These are phyloP conservation scores for Backusella circina DNA, from an alignment of 192 early-diverging fungal species.

Conservation along the genomic window DNA sequence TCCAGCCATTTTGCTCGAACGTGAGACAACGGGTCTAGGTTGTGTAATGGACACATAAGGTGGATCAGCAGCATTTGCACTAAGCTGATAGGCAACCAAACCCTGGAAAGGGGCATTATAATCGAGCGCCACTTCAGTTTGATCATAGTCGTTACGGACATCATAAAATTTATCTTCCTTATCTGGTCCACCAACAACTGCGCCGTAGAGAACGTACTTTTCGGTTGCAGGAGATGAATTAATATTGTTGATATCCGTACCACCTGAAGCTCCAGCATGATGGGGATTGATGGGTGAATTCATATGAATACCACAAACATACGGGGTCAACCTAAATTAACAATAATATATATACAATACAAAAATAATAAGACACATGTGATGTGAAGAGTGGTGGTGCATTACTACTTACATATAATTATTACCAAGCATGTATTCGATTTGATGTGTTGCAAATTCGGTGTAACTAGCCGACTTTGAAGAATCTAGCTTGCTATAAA, in stretches of 20 bases:
- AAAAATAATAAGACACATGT: not conserved
- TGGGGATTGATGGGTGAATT: slow-evolving; percentile 59
- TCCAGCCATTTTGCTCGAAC: slow-evolving; percentile 30
- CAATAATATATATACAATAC: not conserved
- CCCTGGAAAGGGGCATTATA: slow-evolving; percentile 52
- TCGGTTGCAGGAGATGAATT: slow-evolving; percentile 30
- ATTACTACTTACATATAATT: slow-evolving; percentile 39
- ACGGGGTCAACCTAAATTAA: slow-evolving; percentile 41
- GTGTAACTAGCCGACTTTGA: slow-evolving; percentile 12
- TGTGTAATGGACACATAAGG: slow-evolving; percentile 44
- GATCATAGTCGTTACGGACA: slow-evolving; percentile 38
- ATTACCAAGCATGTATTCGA: slow-evolving; percentile 51
- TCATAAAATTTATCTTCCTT: slow-evolving; percentile 50
- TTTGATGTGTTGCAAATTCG: slow-evolving; percentile 38
- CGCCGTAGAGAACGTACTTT: slow-evolving; percentile 47
- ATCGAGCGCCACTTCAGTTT: slow-evolving; percentile 53
- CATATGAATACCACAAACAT: slow-evolving; percentile 53
- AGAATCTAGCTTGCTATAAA: slow-evolving; percentile 21
- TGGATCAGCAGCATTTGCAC: slow-evolving; percentile 34
- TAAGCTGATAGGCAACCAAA: slow-evolving; percentile 50
- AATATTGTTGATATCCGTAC: slow-evolving; percentile 37
- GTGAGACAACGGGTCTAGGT: slow-evolving; percentile 36
- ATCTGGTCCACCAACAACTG: slow-evolving; percentile 55
- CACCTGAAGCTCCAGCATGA: slow-evolving; percentile 54
- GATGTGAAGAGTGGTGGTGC: not conserved